Evolutionary conservation across 768 basidiomycete species (phyloP).

Genomic region (Pholiota molesta): DNA sequence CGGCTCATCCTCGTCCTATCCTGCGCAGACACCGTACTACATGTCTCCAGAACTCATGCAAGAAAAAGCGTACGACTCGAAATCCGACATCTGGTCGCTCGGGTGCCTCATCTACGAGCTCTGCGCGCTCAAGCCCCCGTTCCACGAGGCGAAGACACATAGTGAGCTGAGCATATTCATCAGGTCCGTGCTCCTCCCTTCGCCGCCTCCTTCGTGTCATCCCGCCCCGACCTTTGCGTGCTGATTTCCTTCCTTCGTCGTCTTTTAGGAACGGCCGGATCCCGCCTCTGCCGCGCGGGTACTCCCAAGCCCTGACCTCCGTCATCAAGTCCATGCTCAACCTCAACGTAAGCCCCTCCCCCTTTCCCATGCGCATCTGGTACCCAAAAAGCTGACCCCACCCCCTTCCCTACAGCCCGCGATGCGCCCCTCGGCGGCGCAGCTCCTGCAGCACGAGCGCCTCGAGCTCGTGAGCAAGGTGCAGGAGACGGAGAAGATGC

Average conservation of each 20-base stretch:
- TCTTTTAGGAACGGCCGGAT: conserved; percentile 77
- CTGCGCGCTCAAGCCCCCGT: conserved; percentile 91
- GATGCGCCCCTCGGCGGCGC: conserved; percentile 82
- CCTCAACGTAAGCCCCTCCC: conserved; percentile 57
- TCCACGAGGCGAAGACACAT: conserved; percentile 92
- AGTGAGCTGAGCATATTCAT: conserved; percentile 83
- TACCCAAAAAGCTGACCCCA: not conserved
- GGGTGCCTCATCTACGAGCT: conserved; percentile 97
- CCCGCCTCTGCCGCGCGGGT: conserved; percentile 84
- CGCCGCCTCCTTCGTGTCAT: not conserved
- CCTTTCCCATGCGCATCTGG: not conserved
- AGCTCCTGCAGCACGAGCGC: conserved; percentile 81
- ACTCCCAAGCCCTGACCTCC: conserved; percentile 70
- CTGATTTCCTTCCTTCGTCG: not conserved
- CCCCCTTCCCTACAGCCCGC: conserved; percentile 58
- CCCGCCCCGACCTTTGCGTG: not conserved
- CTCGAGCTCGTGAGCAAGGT: conserved; percentile 73
- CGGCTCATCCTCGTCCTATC: not conserved
- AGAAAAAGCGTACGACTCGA: conserved; percentile 96
- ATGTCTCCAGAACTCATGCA: conserved; percentile 99
- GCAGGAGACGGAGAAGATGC: conserved; percentile 79
- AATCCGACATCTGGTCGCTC: conserved; percentile 98
- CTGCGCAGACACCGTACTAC: conserved; percentile 90
- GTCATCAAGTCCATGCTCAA: conserved; percentile 89
- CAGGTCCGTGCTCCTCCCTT: conserved; percentile 45